A percentile compares a stretch with the other conserved stretches of the same genome.
Conservation (phyloP, 768 basidiomycete species). For the Coprinellus aureogranulatus region DNA sequence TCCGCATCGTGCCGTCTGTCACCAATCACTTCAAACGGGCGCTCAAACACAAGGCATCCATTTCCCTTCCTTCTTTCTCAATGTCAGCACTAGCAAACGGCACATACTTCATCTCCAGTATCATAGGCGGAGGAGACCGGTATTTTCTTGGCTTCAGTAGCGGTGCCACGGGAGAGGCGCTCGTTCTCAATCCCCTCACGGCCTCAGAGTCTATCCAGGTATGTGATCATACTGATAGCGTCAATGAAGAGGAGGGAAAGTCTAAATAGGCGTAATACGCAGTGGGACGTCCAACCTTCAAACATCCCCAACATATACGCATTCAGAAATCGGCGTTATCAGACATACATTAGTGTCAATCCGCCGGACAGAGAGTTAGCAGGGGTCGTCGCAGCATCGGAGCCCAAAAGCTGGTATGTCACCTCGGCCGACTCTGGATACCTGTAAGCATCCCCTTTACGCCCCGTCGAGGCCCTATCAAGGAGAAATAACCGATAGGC, state of each 20-base stretch:
- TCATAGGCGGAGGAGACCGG: not conserved
- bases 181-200: not conserved
- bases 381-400: not conserved
- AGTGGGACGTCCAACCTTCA: not conserved
- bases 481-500: not conserved
- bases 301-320: not conserved
- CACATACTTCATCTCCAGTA: not conserved
- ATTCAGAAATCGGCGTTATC: not conserved
- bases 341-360: not conserved
- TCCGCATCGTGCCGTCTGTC: no score
- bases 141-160: not conserved
- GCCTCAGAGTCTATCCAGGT: not conserved
- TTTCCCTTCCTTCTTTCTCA: no score
- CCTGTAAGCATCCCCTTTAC: not conserved
- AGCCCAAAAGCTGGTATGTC: not conserved
- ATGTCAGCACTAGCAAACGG: not conserved
- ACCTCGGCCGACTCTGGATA: not conserved
- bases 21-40: no score
- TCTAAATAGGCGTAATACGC: not conserved
- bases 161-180: not conserved
- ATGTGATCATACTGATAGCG: not conserved
- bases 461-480: not conserved
- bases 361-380: not conserved
- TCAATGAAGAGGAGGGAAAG: no score
- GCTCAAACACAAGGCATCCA: no score